These are phyloP conservation scores for Lactifluus echinatus DNA, from an alignment of 768 basidiomycete genomes.

Conservation along the genomic window DNA sequence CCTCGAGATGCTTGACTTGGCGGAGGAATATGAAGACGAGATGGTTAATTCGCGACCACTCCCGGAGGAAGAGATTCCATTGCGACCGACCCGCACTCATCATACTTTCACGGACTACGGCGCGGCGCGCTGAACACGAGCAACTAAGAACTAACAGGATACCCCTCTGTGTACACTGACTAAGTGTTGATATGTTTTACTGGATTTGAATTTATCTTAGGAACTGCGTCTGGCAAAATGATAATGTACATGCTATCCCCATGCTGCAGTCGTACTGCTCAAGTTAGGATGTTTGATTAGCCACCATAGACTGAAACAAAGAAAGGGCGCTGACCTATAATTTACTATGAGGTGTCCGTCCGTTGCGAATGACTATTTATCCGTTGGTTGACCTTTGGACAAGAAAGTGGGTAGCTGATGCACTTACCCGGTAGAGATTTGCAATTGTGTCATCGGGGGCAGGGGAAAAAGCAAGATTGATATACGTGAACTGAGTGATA, in stretches of 20 bases:
- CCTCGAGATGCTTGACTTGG: neutral
- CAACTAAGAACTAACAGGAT: neutral
- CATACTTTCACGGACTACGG: constrained; percentile 13
- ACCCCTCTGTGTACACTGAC: neutral
- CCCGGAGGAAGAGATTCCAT: constrained; percentile 16
- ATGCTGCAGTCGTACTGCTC: constrained; percentile 48
- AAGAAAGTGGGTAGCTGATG: neutral
- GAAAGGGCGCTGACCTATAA: constrained; percentile 38
- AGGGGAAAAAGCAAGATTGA: constrained; percentile 70
- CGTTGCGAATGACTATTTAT: constrained; percentile 45
- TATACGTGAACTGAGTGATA: constrained; percentile 55
- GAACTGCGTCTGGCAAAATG: neutral
- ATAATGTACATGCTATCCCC: constrained; percentile 33
- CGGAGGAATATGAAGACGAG: constrained; percentile 16
- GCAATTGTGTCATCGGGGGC: constrained; percentile 70
- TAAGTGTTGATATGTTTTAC: neutral
- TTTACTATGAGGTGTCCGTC: constrained; percentile 61
- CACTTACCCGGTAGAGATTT: constrained; percentile 54
- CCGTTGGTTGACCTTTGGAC: neutral
- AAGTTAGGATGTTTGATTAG: neutral
- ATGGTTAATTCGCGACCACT: constrained; percentile 20
- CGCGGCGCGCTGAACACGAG: constrained; percentile 1
- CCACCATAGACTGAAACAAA: neutral
- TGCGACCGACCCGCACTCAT: constrained; percentile 8
- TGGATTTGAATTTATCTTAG: constrained; percentile 4